A percentile compares a stretch with the other conserved stretches of the same genome.
These are phyloP conservation scores for Skeletonema grethae DNA, from an alignment of 108 stramenopile genomes.

Conservation along the genomic window DNA sequence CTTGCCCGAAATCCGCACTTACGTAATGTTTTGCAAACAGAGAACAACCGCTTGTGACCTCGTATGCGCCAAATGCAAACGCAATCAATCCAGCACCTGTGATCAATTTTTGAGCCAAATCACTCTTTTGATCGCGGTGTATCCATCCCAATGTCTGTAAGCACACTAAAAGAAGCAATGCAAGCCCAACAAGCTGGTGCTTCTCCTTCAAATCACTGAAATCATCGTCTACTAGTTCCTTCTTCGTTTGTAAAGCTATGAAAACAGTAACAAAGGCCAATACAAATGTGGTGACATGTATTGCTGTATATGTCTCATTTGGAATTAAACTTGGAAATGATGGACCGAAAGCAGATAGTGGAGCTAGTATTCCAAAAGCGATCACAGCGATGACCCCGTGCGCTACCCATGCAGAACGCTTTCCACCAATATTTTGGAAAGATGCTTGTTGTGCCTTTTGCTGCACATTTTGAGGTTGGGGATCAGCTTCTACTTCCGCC, in stretches of 20 bases:
- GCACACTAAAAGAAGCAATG: background rate
- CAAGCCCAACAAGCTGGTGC: background rate
- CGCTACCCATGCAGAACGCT: conserved; percentile 2
- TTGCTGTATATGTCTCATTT: background rate
- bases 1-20: background rate
- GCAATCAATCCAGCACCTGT: background rate
- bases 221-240: background rate
- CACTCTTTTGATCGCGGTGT: background rate
- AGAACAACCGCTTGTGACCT: background rate
- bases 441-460: background rate
- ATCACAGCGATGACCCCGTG: background rate
- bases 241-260: background rate
- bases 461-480: background rate
- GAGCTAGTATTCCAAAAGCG: background rate
- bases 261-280: background rate
- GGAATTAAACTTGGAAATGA: background rate
- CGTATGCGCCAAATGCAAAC: background rate
- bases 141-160: background rate
- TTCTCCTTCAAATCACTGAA: background rate
- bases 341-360: background rate
- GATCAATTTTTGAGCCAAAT: background rate
- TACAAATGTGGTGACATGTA: conserved; percentile 5
- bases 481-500: background rate
- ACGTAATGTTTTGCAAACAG: background rate
- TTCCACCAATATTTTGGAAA: background rate